Base-by-base conservation (phyloP, 371 early-diverging fungal genomes). In the Phascolomyces articulosus region DNA sequence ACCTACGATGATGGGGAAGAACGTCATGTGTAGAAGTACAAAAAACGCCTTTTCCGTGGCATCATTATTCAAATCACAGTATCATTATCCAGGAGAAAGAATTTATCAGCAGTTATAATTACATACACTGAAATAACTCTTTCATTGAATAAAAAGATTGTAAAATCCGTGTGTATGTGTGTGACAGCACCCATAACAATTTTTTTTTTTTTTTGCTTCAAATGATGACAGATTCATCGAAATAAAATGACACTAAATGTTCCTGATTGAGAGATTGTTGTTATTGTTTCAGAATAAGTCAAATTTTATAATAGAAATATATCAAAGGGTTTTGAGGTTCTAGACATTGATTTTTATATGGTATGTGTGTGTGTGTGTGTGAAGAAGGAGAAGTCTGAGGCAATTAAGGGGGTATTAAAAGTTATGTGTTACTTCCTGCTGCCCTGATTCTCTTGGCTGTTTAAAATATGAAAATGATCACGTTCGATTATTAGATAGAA, bases 321-420 rank as follows among this genome's bases (percentile, higher is more conserved):
- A n/a, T n/a, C n/a, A n/a, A n/a, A n/a, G n/a, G n/a, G n/a, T n/a
- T n/a, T n/a, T n/a, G n/a, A n/a, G n/a, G n/a, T n/a, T n/a, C n/a
- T n/a, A n/a, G n/a, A n/a, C n/a, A n/a, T n/a, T n/a, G n/a, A n/a
- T n/a, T n/a, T n/a, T n/a, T n/a, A n/a, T n/a, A n/a, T n/a, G n/a
- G n/a, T n/a, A n/a, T n/a, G n/a, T n/a, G n/a, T n/a, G n/a, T n/a
- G n/a, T n/a, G n/a, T n/a, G n/a, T 23, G 51, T 51, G 51, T 51
- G 51, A 51, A 24, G 51, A 51, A 51, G 51, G 21, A 51, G 24
- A 51, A 20, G 11, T 23, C 26, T 51, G 51, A 51, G 51, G 51
- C 51, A 51, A 51, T 51, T 51, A 21, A 51, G 51, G 51, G 51
- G 51, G n/a, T 23, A 23, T 23, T 23, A 47, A 16, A 47, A 20